phyloP scores from a whole-genome alignment of 2,329 filamentous ascomycete genomes.

The Fusarium fujikuroi region DNA sequence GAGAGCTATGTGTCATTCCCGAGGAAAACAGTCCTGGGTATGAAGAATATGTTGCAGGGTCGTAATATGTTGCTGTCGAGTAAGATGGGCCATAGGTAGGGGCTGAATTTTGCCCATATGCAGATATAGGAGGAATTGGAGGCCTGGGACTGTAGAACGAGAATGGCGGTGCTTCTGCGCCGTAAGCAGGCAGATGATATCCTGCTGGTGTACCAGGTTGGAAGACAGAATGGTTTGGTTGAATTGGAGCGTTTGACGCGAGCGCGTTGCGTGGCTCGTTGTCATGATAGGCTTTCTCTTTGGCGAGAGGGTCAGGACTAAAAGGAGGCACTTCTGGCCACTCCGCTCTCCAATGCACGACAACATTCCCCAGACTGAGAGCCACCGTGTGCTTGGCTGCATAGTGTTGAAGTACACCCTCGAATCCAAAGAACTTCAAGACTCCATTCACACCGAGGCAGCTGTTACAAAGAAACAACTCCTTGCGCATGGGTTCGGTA shows the following conservation, averaged over 20 bases:
- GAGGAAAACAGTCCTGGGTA: conserved; percentile 21
- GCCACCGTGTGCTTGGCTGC: conserved; percentile 81
- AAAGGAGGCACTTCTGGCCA: conserved; percentile 84
- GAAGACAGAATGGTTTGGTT: conserved; percentile 20
- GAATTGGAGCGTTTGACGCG: not conserved
- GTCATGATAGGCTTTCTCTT: conserved; percentile 34
- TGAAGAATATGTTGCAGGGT: conserved; percentile 17
- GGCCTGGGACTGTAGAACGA: conserved; percentile 20
- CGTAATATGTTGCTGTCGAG: conserved; percentile 19
- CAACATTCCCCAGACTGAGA: conserved; percentile 76
- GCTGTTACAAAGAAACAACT: conserved; percentile 79
- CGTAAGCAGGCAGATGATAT: conserved; percentile 32
- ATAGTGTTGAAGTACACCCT: conserved; percentile 84
- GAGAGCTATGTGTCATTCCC: not conserved
- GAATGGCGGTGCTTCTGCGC: conserved; percentile 4
- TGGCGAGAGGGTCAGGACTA: conserved; percentile 65
- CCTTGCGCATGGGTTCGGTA: conserved; percentile 73
- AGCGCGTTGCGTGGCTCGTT: conserved; percentile 10
- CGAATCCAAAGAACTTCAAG: conserved; percentile 77
- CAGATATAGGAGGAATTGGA: conserved; percentile 4
- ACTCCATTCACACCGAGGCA: conserved; percentile 64
- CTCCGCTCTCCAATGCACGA: conserved; percentile 82
- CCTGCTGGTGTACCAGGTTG: conserved; percentile 13
- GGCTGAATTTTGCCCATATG: conserved; percentile 16
- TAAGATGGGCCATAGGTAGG: conserved; percentile 25